These are phyloP conservation scores for Starmerella gropengiesseri DNA, from an alignment of 805 yeast genomes.

Conservation along the genomic window DNA sequence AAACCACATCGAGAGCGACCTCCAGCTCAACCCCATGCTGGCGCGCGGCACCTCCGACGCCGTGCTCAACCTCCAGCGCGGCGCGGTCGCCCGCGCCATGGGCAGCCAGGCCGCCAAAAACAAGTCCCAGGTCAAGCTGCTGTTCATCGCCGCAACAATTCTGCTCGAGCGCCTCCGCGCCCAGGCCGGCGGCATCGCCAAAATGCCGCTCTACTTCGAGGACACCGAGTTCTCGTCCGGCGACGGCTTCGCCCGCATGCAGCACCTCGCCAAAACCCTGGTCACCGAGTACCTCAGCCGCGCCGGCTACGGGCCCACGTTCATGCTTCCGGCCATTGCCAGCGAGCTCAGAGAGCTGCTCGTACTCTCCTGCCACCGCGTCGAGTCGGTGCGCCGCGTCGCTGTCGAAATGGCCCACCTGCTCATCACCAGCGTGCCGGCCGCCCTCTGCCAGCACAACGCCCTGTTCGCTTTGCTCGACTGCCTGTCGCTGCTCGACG, in stretches of 20 bases:
- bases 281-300: constrained; percentile 38
- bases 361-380: constrained; percentile 65
- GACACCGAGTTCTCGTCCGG: constrained; percentile 68
- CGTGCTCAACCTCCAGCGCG: constrained; percentile 29
- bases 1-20: constrained; percentile 78
- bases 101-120: neutral
- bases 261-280: constrained; percentile 50
- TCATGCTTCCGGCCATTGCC: constrained; percentile 5
- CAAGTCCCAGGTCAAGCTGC: constrained; percentile 37
- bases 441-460: constrained; percentile 61
- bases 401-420: constrained; percentile 69
- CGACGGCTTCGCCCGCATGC: constrained; percentile 58
- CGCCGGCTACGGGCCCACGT: constrained; percentile 8
- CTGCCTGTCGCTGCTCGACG: constrained; percentile 62
- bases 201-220: constrained; percentile 64
- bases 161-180: constrained; percentile 72
- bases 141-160: constrained; percentile 76
- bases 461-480: constrained; percentile 75
- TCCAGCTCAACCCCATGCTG: constrained; percentile 82
- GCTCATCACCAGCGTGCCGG: constrained; percentile 57
- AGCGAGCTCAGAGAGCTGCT: constrained; percentile 57
- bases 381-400: constrained; percentile 59
- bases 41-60: constrained; percentile 61
- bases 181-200: constrained; percentile 68
- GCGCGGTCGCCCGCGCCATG: constrained; percentile 4